Percentiles rank a stretch among this genome's conserved stretches.
These are phyloP conservation scores for Mycena haematopus DNA, from an alignment of 768 basidiomycete species.

Conservation along the genomic window DNA sequence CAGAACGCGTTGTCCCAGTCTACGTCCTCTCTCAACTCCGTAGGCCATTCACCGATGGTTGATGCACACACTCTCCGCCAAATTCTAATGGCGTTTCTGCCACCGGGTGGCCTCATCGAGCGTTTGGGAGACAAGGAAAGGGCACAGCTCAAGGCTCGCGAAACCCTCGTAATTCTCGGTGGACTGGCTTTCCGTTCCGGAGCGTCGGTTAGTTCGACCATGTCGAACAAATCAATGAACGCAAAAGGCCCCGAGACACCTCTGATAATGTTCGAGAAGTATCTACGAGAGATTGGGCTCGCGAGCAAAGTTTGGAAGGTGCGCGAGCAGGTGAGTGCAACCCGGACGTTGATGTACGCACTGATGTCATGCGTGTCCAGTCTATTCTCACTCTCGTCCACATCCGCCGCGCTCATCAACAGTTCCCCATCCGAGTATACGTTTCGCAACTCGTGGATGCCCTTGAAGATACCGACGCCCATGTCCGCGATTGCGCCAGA, in stretches of 20 bases:
- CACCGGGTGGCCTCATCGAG: slow-evolving; percentile 80
- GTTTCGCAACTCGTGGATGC: slow-evolving; percentile 80
- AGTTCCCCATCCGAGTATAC: slow-evolving; percentile 84
- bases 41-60: slow-evolving; percentile 48
- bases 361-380: slow-evolving; percentile 38
- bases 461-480: slow-evolving; percentile 89
- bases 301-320: slow-evolving; percentile 86
- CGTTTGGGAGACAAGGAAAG: slow-evolving; percentile 84
- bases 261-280: slow-evolving; percentile 70
- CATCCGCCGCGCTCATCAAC: slow-evolving; percentile 71
- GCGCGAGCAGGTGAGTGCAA: slow-evolving; percentile 77
- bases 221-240: slow-evolving; percentile 53
- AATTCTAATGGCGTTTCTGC: slow-evolving; percentile 70
- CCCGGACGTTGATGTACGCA: slow-evolving; percentile 7
- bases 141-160: slow-evolving; percentile 74
- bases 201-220: slow-evolving; percentile 41
- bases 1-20: slow-evolving; percentile 47
- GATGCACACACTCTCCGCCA: slow-evolving; percentile 71
- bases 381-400: slow-evolving; percentile 74
- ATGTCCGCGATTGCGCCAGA: slow-evolving; percentile 87
- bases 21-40: slow-evolving; percentile 55
- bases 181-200: slow-evolving; percentile 72
- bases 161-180: slow-evolving; percentile 77
- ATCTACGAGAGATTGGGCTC: slow-evolving; percentile 74
- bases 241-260: slow-evolving; percentile 76